These are phyloP conservation scores for Rhodosorus marinus DNA, from an alignment of 23 red algal species.

Conservation along the genomic window DNA sequence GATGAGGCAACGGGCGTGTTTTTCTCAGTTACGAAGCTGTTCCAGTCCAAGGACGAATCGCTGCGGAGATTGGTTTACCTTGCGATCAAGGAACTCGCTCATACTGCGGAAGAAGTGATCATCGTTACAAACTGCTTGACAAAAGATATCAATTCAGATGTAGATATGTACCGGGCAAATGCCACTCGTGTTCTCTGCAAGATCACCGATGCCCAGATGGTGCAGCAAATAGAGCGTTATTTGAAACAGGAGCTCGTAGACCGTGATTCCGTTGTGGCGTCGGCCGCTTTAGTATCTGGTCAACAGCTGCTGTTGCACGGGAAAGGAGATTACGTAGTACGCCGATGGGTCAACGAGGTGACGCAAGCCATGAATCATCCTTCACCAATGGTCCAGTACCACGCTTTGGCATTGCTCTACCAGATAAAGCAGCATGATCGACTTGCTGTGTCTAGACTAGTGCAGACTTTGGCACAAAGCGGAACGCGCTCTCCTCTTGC, in stretches of 20 bases:
- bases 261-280: conserved; percentile 78
- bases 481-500: conserved; percentile 71
- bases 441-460: conserved; percentile 74
- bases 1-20: conserved; percentile 77
- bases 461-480: conserved; percentile 53
- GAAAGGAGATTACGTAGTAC: conserved; percentile 94
- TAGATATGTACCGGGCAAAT: conserved; percentile 91
- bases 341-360: conserved; percentile 89
- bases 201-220: conserved; percentile 88
- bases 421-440: conserved; percentile 70
- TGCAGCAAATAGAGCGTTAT: conserved; percentile 85
- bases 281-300: conserved; percentile 78
- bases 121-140: conserved; percentile 98
- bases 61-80: conserved; percentile 85
- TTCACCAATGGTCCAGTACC: conserved; percentile 95
- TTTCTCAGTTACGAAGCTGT: conserved; percentile 95
- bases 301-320: conserved; percentile 64
- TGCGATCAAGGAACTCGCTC: conserved; percentile 95
- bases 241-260: conserved; percentile 97
- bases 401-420: conserved; percentile 84
- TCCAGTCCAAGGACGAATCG: conserved; percentile 61
- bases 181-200: conserved; percentile 88
- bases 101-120: conserved; percentile 90
- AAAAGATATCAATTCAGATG: conserved; percentile 93
- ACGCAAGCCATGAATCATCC: conserved; percentile 89